Percentiles rank a stretch among this genome's conserved stretches.
phyloP scores from a whole-genome alignment of 1,284 basidiomycete genomes.

The Sphaerobolus stellatus region DNA sequence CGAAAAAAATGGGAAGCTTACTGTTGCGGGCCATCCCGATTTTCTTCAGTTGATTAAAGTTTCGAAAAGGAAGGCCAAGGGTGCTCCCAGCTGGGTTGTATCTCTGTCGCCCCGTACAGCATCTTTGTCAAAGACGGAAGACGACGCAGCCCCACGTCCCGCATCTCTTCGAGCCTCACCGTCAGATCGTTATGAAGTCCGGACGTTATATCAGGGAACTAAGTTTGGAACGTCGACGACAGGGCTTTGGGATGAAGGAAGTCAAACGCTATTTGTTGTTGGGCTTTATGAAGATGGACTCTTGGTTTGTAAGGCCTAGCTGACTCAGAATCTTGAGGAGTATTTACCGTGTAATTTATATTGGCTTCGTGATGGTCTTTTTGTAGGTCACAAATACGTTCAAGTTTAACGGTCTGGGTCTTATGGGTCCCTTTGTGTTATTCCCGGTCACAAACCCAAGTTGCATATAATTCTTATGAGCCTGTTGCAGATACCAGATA shows the following conservation, averaged over 20 bases:
- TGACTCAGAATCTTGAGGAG: no score
- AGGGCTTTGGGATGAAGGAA: slow-evolving; percentile 46
- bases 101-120: slow-evolving; percentile 33
- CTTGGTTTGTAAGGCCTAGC: slow-evolving; percentile 56
- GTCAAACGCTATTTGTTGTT: slow-evolving; percentile 48
- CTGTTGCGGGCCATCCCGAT: slow-evolving; percentile 65
- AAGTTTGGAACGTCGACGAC: slow-evolving; percentile 47
- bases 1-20: slow-evolving; percentile 44
- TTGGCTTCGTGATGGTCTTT: no score
- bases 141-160: slow-evolving; percentile 46
- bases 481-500: no score
- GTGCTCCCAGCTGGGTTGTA: slow-evolving; percentile 57
- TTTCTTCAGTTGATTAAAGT: slow-evolving; percentile 50
- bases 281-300: slow-evolving; percentile 60
- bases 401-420: no score
- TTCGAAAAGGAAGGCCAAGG: slow-evolving; percentile 40
- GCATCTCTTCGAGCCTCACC: slow-evolving; percentile 40
- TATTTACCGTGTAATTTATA: no score
- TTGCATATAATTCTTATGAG: no score
- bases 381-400: no score
- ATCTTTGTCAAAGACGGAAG: slow-evolving; percentile 29
- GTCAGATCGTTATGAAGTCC: slow-evolving; percentile 40
- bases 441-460: no score
- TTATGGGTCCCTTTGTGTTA: no score
- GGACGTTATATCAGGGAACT: slow-evolving; percentile 65